These are phyloP conservation scores for Boletales sp. DNA, from an alignment of 768 basidiomycete species.

Conservation along the genomic window DNA sequence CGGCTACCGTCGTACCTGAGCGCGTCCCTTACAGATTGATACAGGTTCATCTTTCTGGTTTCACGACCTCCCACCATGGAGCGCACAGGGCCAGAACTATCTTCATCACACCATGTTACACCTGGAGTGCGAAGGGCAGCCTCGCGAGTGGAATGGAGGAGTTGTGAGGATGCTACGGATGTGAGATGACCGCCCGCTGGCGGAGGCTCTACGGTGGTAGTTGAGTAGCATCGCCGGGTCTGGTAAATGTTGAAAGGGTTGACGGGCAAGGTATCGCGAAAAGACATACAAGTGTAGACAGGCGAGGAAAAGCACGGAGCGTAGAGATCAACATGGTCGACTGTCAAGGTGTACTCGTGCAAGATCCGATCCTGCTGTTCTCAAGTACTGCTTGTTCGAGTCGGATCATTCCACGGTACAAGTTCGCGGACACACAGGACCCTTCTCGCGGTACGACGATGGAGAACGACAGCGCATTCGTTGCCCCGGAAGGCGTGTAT, in stretches of 20 bases:
- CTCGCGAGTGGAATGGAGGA: constrained; percentile 66
- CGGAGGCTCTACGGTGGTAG: constrained; percentile 53
- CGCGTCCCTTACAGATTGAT: constrained; percentile 89
- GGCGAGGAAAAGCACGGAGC: constrained; percentile 18
- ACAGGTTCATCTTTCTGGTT: constrained; percentile 93
- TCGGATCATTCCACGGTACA: not conserved
- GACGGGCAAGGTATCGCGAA: not conserved
- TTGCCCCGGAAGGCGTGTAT: constrained; percentile 89
- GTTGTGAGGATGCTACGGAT: constrained; percentile 63
- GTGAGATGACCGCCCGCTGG: constrained; percentile 77
- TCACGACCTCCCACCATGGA: constrained; percentile 69
- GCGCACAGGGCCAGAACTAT: constrained; percentile 36
- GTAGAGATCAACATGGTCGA: constrained; percentile 23
- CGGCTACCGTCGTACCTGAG: constrained; percentile 53
- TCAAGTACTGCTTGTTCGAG: not conserved
- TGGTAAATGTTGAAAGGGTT: constrained; percentile 1
- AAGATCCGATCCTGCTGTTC: constrained; percentile 27
- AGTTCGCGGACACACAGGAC: no score
- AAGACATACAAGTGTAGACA: constrained; percentile 16
- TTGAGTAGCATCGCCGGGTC: constrained; percentile 46
- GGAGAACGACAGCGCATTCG: constrained; percentile 83
- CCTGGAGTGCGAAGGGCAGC: constrained; percentile 69
- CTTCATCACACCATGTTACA: constrained; percentile 67
- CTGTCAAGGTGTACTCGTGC: constrained; percentile 3
- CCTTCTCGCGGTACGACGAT: constrained; percentile 31